These are phyloP conservation scores for Saturnispora quitensis DNA, from an alignment of 805 yeast genomes.

Conservation along the genomic window DNA sequence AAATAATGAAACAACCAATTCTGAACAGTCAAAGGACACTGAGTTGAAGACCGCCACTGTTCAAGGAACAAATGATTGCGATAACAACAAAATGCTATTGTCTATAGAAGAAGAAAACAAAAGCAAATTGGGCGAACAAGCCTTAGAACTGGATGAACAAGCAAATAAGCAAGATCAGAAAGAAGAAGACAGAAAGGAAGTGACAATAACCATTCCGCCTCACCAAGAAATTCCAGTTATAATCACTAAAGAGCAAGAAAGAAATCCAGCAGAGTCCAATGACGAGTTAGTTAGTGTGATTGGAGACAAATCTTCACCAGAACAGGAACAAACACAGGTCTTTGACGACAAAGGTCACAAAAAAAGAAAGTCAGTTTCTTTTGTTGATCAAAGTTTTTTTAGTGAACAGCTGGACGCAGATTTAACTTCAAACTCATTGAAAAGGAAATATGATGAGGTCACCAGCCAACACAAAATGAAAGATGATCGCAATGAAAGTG, in stretches of 20 bases:
- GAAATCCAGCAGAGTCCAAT: background rate
- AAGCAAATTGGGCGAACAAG: background rate
- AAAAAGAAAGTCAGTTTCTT: background rate
- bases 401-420: background rate
- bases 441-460: slow-evolving; percentile 3
- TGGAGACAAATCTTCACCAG: background rate
- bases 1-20: background rate
- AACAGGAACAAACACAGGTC: background rate
- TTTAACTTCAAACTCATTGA: background rate
- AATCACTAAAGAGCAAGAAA: background rate
- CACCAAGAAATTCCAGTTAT: background rate
- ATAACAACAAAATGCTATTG: background rate
- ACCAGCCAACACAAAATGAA: slow-evolving; percentile 8
- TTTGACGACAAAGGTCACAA: no score
- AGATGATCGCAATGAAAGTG: background rate
- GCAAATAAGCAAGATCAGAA: background rate
- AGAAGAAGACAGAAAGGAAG: background rate
- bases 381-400: background rate
- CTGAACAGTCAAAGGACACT: background rate
- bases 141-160: background rate
- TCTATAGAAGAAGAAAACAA: background rate
- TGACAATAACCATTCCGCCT: background rate
- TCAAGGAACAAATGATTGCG: background rate
- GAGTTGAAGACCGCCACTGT: no score
- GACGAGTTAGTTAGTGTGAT: background rate